phyloP scores from a whole-genome alignment of 2,329 filamentous ascomycete species.

The Stylonectria norvegica region DNA sequence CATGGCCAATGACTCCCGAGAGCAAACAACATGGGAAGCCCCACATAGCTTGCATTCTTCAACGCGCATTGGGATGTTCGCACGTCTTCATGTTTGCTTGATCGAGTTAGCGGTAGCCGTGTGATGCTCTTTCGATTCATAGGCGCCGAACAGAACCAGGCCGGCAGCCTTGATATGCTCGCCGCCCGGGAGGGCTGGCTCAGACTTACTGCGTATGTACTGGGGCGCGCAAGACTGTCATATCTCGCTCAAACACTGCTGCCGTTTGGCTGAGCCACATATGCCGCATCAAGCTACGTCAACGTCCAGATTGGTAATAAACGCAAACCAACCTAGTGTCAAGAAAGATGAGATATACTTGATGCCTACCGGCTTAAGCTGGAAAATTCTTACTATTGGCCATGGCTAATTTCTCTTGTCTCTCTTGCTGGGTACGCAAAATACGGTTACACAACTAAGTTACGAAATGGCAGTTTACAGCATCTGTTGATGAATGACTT shows the following conservation, averaged over 20 bases:
- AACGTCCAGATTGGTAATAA: no score
- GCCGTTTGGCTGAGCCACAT: not conserved
- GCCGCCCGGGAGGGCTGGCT: not conserved
- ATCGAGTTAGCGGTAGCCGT: constrained; percentile 11
- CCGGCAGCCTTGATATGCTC: not conserved
- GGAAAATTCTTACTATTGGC: no score
- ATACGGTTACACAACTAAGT: constrained; percentile 15
- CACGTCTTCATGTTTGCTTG: constrained; percentile 6
- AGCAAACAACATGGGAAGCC: constrained; percentile 6
- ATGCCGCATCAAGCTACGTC: no score
- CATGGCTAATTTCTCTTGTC: constrained; percentile 2
- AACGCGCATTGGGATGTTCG: constrained; percentile 2
- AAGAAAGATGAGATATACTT: constrained; percentile 9
- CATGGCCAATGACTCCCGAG: not conserved
- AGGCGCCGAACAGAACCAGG: no score
- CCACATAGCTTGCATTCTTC: not conserved
- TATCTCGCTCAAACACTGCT: not conserved
- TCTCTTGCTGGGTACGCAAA: constrained; percentile 4
- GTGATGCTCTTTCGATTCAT: constrained; percentile 16
- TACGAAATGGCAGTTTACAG: constrained; percentile 9
- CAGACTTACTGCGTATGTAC: no score
- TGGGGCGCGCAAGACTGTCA: not conserved
- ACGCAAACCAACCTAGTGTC: no score
- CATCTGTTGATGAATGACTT: constrained; percentile 19
- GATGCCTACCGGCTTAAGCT: constrained; percentile 4